phyloP scores from a whole-genome alignment of 2,329 filamentous ascomycete species.

The Anisogramma anomala region DNA sequence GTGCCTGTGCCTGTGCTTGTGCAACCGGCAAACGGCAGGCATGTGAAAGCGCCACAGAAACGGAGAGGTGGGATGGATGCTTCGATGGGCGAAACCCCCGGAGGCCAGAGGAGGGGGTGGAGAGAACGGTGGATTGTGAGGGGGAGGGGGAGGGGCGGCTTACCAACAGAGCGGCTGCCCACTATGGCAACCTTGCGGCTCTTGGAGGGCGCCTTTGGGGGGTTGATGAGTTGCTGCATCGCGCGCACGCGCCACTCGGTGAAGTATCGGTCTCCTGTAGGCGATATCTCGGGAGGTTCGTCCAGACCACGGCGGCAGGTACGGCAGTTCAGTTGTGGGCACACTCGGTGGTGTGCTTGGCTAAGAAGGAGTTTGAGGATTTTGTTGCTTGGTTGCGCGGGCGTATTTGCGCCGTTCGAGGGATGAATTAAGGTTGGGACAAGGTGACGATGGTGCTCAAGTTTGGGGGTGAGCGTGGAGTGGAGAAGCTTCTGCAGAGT shows the following conservation, averaged over 20 bases:
- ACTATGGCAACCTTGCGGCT: conserved; percentile 94
- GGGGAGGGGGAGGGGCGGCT: conserved; percentile 17
- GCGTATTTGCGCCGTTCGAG: no score
- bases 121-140: no score
- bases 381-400: no score
- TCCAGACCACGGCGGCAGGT: neutral
- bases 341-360: neutral
- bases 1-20: no score
- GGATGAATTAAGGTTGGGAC: no score
- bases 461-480: neutral
- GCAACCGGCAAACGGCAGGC: conserved; percentile 7
- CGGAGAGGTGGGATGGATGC: no score
- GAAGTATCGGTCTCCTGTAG: conserved; percentile 2
- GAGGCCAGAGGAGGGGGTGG: no score
- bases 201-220: conserved; percentile 50
- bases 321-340: neutral
- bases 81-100: no score
- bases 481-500: neutral
- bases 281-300: neutral
- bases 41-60: conserved; percentile 15
- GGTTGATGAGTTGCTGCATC: neutral
- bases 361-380: neutral
- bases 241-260: conserved; percentile 3
- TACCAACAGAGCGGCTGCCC: conserved; percentile 75
- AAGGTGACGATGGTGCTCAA: neutral